Evolutionary conservation across 129 eudicot species (phyloP), one percentile per base, ranked within the genome.

Genomic region (Chrysanthemum seticuspe): DNA sequence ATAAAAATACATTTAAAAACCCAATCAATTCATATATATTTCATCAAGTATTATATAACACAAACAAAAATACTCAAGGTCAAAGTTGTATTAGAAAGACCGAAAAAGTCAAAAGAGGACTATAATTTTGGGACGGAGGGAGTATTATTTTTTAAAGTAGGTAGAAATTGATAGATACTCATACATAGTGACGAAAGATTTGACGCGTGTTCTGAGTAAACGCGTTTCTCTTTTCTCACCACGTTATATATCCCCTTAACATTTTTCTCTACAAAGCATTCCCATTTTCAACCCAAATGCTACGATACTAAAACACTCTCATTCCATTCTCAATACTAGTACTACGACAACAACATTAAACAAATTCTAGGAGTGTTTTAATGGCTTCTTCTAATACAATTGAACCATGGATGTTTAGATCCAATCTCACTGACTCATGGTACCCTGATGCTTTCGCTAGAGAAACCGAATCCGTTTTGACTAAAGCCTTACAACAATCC

Each of bases 151-250:
- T 40, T 40, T 40, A 40, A 40, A 40, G 47, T 7, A 6, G 47
- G 47, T 40, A 40, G 47, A 40, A 40, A 10, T 40, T 40, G 47
- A 40, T 40, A 7, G 47, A 40, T 88, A 85, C 96, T 21, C 21
- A 73, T 75, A 29, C 8, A 48, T 8, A 75, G 74, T 70, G 87
- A 83, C 86, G 76, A 83, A 7, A 13, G 1, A 14, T 68, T 78
- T 70, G 87, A 83, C 90, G 79, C 95, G 91, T 91, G 95, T 87
- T 88, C 89, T 88, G 14, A 72, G 9, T 7, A 81, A 91, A 89
- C 91, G 95, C 89, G 77, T 89, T 83, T 74, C 73, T 73, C 48
- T 45, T 54, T 66, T 65, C 80, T 61, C 87, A 76, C 83, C 83
- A 77, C 81, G 80, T 86, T 87, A 83, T 85, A 78, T 72, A 62